Evolutionary conservation across 495 filamentous ascomycete species (phyloP).

Genomic region (Tuber microsphaerosporum): DNA sequence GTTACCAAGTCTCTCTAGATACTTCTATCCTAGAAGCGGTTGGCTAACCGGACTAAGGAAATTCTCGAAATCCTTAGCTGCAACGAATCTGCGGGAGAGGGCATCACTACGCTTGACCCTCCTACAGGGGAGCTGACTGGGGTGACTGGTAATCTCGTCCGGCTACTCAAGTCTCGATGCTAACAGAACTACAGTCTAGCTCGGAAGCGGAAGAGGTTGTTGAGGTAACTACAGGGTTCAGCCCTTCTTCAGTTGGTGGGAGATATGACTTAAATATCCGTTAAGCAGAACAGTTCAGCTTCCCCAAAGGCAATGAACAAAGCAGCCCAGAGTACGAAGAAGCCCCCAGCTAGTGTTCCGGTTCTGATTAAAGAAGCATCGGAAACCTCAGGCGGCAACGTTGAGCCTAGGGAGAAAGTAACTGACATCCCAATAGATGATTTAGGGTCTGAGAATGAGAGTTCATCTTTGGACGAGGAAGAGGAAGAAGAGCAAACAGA

Average conservation of each 20-base stretch:
- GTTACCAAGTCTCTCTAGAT: neutral
- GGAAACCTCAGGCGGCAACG: neutral
- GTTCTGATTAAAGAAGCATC: neutral
- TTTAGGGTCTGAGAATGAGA: neutral
- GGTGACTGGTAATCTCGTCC: neutral
- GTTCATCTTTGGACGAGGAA: neutral
- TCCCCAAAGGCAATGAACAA: neutral
- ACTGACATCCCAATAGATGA: neutral
- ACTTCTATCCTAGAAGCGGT: neutral
- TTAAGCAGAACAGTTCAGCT: neutral
- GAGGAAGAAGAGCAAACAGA: neutral
- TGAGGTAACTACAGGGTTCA: neutral
- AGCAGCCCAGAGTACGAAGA: neutral
- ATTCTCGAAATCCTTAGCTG: neutral
- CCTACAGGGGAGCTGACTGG: neutral
- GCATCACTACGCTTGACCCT: neutral
- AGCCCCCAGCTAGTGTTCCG: neutral
- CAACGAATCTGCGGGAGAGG: neutral
- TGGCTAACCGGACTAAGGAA: neutral
- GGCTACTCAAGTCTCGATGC: neutral
- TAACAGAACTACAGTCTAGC: neutral
- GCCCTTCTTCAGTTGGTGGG: neutral
- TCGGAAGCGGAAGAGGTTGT: neutral
- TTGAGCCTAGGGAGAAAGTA: neutral
- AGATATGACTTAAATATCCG: neutral